These are phyloP conservation scores for Melocanna baccifera DNA, from an alignment of 176 grass and related monocot genomes.

Conservation along the genomic window DNA sequence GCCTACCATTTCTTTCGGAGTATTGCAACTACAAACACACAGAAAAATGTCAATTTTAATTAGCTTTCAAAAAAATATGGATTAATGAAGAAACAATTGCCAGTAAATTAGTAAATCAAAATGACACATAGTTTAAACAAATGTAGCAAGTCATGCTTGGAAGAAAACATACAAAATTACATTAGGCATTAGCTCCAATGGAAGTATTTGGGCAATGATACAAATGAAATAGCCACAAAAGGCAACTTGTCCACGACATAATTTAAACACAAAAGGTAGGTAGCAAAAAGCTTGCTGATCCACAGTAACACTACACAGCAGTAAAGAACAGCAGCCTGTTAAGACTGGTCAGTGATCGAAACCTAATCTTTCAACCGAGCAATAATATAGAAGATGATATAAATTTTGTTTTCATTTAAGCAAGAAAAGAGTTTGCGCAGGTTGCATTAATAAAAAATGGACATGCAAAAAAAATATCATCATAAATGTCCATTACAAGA, in stretches of 20 bases:
- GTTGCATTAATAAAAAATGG: neutral
- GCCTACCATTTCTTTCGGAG: constrained; percentile 58
- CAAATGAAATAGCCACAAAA: neutral
- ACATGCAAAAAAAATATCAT: constrained; percentile 10
- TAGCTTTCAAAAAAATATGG: neutral
- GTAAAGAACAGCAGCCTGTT: neutral
- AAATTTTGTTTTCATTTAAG: neutral
- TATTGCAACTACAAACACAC: constrained; percentile 67
- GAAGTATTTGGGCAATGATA: constrained; percentile 5
- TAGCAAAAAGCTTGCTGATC: neutral
- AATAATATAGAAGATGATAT: neutral
- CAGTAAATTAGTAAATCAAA: neutral
- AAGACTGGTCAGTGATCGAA: neutral
- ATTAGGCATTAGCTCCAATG: neutral
- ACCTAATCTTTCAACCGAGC: neutral
- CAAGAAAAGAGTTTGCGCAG: neutral
- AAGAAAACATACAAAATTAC: neutral
- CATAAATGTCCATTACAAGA: constrained; percentile 5
- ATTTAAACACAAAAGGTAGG: neutral
- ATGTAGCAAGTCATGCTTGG: neutral
- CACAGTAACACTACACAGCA: neutral
- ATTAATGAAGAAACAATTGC: neutral
- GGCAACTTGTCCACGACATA: neutral
- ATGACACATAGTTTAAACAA: neutral
- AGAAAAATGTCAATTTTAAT: constrained; percentile 19